phyloP scores from a whole-genome alignment of 805 yeast species.

The Jamesozyma hellenica region DNA sequence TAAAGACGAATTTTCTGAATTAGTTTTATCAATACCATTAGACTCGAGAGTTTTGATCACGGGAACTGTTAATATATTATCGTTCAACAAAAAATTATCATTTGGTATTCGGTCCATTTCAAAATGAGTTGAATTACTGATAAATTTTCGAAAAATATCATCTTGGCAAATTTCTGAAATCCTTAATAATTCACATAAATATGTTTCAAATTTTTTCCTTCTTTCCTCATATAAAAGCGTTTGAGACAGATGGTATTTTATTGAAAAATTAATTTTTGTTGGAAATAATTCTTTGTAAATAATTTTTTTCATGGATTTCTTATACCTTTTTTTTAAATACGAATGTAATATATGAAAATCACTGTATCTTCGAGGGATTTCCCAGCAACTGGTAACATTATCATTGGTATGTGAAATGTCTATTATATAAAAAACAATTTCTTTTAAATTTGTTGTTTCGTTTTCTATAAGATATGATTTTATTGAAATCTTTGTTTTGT shows the following conservation, averaged over 20 bases:
- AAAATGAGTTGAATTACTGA: conserved; percentile 35
- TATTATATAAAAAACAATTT: conserved; percentile 61
- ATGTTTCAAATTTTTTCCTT: conserved; percentile 48
- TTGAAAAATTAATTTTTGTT: conserved; percentile 47
- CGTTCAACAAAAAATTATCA: no score
- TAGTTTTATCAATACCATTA: background rate
- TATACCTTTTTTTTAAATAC: conserved; percentile 44
- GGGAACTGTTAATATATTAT: no score
- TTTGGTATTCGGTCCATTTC: no score
- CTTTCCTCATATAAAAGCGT: conserved; percentile 55
- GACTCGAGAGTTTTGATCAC: background rate
- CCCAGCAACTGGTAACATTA: conserved; percentile 65
- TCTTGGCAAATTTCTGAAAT: conserved; percentile 67
- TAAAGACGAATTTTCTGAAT: conserved; percentile 2
- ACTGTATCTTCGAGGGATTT: conserved; percentile 79
- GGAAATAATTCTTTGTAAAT: conserved; percentile 34
- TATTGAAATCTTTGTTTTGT: conserved; percentile 47
- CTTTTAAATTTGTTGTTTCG: conserved; percentile 40
- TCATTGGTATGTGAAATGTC: conserved; percentile 55
- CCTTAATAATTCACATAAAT: conserved; percentile 45
- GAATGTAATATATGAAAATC: conserved; percentile 70
- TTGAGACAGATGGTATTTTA: conserved; percentile 52
- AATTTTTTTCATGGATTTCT: background rate
- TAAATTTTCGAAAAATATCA: conserved; percentile 59
- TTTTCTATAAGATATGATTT: conserved; percentile 40